Evolutionary conservation across 129 eudicot species (phyloP), one percentile per base, ranked within the genome.

Genomic region (Tagetes patula): DNA sequence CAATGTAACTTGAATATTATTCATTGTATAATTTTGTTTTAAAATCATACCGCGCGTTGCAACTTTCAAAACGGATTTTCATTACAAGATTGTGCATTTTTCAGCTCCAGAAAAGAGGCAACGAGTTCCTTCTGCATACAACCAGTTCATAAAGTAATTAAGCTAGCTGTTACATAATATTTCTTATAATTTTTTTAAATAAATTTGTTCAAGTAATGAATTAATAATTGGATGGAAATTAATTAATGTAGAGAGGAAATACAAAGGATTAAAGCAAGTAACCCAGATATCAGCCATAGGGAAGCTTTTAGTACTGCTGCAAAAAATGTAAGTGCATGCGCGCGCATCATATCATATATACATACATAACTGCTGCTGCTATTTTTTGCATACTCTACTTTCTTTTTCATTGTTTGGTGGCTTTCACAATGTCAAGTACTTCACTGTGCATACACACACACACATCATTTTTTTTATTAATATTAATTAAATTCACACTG

Each of bases 251-350:
- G 99, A 92, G 99, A 94, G 71, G 99, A 94, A 87, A 94, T 94
- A 88, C 99, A 90, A 79, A 96, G 99, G 59, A 94, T 94, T 82
- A 94, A 95, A 86, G 99, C 99, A 74, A 96, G 87, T 82, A 95
- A 95, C 76, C 99, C 99, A 65, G 99, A 90, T 74, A 95, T 95
- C 34, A 95, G 99, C 46, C 99, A 95, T 84, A 95, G 97, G 85
- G 97, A 95, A 85, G 99, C 99, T 70, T 95, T 95, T 82, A 95
- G 99, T 83, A 89, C 99, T 8, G 99, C 99, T 79, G 97, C 99
- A 62, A 94, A 94, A 84, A 94, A 94, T 82, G 97, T 90, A 82
- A 86, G 87, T 81, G 48, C 69, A 43, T 72, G 67, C 1, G 42
- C 42, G 38, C 33, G 30, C 48, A 27, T 20, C 27, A 20, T 20